Percentiles rank a stretch among this genome's conserved stretches.
Conservation (phyloP, 176 grass and related monocot species). For the Lolium multiflorum region DNA sequence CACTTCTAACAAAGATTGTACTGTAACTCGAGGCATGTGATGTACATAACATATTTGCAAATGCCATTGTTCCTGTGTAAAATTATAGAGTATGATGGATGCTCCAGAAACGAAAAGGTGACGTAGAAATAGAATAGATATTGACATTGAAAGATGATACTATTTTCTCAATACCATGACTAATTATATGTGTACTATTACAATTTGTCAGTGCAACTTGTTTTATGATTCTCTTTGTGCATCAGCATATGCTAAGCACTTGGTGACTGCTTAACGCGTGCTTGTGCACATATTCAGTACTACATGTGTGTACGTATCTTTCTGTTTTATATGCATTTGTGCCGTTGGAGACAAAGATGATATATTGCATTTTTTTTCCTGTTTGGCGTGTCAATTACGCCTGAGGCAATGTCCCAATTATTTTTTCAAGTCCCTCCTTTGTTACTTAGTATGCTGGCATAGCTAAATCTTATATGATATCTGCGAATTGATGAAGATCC, state of each 20-base stretch:
- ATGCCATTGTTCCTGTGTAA: constrained; percentile 6
- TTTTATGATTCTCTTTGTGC: constrained; percentile 1
- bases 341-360: too few relatives aligned
- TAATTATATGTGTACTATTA: background rate
- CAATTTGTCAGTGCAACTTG: background rate
- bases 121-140: background rate
- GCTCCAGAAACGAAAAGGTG: constrained; percentile 35
- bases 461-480: constrained; percentile 23
- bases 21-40: constrained; percentile 1
- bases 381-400: background rate
- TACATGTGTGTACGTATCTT: background rate
- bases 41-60: background rate
- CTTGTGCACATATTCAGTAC: constrained; percentile 33
- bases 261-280: background rate
- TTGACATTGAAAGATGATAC: constrained; percentile 16
- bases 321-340: background rate
- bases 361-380: too few relatives aligned
- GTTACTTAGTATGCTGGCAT: constrained; percentile 2
- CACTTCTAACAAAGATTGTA: background rate
- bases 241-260: constrained; percentile 19
- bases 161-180: background rate
- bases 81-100: constrained; percentile 10
- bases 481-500: constrained; percentile 12
- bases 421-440: constrained; percentile 33
- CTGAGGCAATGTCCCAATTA: constrained; percentile 22